These are phyloP conservation scores for Rubus idaeus DNA, from an alignment of 306 rosid genomes.

Conservation along the genomic window DNA sequence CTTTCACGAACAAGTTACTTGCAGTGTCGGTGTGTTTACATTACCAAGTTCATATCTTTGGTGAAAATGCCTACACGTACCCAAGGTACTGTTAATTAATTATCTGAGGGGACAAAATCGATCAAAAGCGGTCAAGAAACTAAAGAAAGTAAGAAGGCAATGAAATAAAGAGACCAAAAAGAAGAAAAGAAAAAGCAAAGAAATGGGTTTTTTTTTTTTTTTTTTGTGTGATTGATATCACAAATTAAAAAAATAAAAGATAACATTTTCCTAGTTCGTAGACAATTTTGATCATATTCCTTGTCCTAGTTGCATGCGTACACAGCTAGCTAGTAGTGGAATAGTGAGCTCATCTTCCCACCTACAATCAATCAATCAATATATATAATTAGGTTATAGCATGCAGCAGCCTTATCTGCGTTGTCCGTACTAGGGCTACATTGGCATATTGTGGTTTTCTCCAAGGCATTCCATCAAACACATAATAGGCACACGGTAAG, in stretches of 20 bases:
- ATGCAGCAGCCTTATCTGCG: background rate
- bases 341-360: conserved; percentile 10
- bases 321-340: background rate
- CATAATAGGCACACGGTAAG: background rate
- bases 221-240: background rate
- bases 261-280: conserved; percentile 5
- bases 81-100: background rate
- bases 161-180: background rate
- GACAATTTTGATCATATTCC: conserved; percentile 13
- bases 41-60: background rate
- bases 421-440: conserved; percentile 10
- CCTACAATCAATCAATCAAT: background rate
- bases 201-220: too few relatives aligned
- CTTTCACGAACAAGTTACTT: background rate
- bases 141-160: background rate
- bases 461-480: background rate
- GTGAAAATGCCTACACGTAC: background rate
- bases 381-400: background rate
- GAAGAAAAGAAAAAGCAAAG: background rate
- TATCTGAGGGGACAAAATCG: background rate
- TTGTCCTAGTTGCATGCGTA: conserved; percentile 2
- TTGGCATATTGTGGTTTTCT: background rate
- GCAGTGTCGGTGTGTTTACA: background rate
- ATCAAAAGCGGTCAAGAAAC: background rate
- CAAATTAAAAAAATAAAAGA: background rate